These are phyloP conservation scores for Coemansia aciculifera DNA, from an alignment of 192 early-diverging fungal genomes.

Conservation along the genomic window DNA sequence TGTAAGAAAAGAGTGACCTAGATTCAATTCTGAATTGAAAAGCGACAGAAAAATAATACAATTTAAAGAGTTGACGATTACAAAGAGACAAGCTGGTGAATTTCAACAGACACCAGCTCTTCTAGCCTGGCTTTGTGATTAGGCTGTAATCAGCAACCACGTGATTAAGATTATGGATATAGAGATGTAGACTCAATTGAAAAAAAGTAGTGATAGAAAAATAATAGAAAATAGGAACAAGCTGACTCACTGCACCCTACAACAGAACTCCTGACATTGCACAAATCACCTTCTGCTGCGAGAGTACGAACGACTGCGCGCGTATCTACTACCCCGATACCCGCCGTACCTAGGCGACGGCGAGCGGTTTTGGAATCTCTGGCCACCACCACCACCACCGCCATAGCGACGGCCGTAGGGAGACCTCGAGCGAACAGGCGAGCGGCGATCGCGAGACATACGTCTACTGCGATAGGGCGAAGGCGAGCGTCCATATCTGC, in stretches of 20 bases:
- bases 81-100: too few species aligned
- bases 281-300: conserved; percentile 37
- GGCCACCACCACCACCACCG: conserved; percentile 12
- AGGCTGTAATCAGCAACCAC: neutral
- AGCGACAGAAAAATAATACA: neutral
- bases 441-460: conserved; percentile 22
- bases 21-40: neutral
- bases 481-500: conserved; percentile 34
- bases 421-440: conserved; percentile 34
- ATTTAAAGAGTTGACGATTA: neutral
- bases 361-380: conserved; percentile 30
- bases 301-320: conserved; percentile 49
- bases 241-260: neutral
- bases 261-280: neutral
- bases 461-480: conserved; percentile 31
- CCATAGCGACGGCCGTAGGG: conserved; percentile 23
- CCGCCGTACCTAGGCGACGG: conserved; percentile 36
- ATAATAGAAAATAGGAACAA: conserved; percentile 5
- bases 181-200: too few species aligned
- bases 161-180: too few species aligned
- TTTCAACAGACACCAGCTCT: neutral
- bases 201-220: neutral
- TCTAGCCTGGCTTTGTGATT: neutral
- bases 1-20: neutral
- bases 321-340: conserved; percentile 27